phyloP scores from a whole-genome alignment of 1,284 basidiomycete genomes.

The Lentinula novae-zelandiae region DNA sequence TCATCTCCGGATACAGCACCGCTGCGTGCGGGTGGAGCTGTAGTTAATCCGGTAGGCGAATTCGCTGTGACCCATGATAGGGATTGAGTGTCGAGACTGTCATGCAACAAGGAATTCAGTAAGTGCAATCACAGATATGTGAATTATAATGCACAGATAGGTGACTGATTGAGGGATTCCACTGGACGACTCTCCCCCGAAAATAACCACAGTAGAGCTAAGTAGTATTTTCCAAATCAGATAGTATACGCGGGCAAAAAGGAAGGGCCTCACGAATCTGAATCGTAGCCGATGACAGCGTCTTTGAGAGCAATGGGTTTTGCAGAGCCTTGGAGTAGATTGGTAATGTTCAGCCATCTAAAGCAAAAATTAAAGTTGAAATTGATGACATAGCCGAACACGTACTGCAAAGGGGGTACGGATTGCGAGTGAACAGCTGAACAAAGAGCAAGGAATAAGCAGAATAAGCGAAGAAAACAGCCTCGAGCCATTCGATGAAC shows the following conservation, averaged over 20 bases:
- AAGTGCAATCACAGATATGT: not conserved
- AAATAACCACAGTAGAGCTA: slow-evolving; percentile 60
- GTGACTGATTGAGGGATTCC: slow-evolving; percentile 63
- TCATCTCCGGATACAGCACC: slow-evolving; percentile 61
- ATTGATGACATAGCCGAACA: not conserved
- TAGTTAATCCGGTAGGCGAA: slow-evolving; percentile 42
- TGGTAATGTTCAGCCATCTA: slow-evolving; percentile 73
- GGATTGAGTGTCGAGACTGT: slow-evolving; percentile 55
- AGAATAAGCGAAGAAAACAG: slow-evolving; percentile 21
- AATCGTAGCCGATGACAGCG: slow-evolving; percentile 65
- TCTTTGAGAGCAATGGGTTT: slow-evolving; percentile 64
- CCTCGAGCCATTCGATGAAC: slow-evolving; percentile 23
- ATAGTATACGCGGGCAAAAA: not conserved
- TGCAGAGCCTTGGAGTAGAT: slow-evolving; percentile 47
- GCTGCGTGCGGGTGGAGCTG: slow-evolving; percentile 58
- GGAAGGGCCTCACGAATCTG: slow-evolving; percentile 33
- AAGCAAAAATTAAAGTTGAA: slow-evolving; percentile 37
- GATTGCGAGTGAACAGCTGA: slow-evolving; percentile 27
- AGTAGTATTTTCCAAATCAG: slow-evolving; percentile 9
- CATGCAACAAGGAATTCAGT: slow-evolving; percentile 14
- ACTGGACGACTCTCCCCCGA: slow-evolving; percentile 68
- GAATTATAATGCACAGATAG: slow-evolving; percentile 49
- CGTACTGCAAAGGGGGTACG: slow-evolving; percentile 15
- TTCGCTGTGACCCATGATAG: slow-evolving; percentile 58
- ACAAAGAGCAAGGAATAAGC: slow-evolving; percentile 22